These are phyloP conservation scores for Cephaloascus fragrans DNA, from an alignment of 805 yeast species.

Conservation along the genomic window DNA sequence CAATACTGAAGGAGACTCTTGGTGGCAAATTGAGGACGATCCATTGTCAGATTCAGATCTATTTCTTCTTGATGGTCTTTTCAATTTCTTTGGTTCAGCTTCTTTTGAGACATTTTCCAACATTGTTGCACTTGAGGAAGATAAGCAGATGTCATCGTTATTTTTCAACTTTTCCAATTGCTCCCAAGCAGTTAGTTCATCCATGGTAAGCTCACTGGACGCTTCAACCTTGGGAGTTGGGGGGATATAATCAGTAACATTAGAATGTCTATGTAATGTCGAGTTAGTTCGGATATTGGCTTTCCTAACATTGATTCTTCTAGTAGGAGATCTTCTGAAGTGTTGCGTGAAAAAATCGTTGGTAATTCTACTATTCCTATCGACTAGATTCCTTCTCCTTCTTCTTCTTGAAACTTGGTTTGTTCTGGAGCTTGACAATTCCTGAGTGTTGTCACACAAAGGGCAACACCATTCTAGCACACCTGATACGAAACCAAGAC, in stretches of 20 bases:
- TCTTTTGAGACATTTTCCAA: neutral
- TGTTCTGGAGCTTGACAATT: conserved; percentile 4
- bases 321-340: conserved; percentile 3
- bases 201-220: neutral
- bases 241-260: neutral
- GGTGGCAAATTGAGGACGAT: neutral
- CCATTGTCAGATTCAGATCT: neutral
- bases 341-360: conserved; percentile 3
- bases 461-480: conserved; percentile 36
- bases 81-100: conserved; percentile 8
- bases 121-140: neutral
- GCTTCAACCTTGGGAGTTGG: neutral
- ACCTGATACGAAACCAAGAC: conserved; percentile 21
- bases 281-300: neutral
- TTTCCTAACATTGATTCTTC: conserved; percentile 1
- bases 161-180: neutral
- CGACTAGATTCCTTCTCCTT: conserved; percentile 2
- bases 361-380: conserved; percentile 1
- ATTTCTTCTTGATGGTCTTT: conserved; percentile 11
- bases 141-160: neutral
- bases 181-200: neutral
- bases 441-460: conserved; percentile 37
- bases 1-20: neutral
- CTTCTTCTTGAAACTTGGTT: conserved; percentile 2
- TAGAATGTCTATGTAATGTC: neutral